Evolutionary conservation across 768 basidiomycete genomes (phyloP), one percentile per base, ranked within the genome.

Genomic region (Coprinellus micaceus): DNA sequence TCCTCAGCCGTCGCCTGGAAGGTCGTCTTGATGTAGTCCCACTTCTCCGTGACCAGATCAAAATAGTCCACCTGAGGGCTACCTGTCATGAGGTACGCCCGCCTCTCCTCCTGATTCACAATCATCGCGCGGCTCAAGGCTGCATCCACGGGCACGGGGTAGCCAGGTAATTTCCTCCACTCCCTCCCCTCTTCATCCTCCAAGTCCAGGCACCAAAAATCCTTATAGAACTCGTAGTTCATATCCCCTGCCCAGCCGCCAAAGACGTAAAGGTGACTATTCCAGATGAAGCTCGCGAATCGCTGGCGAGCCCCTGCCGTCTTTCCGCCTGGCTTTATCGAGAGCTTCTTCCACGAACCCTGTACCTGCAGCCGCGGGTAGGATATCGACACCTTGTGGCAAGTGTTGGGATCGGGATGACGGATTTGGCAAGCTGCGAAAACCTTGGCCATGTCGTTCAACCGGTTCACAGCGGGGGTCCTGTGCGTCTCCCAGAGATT

Each of bases 51-150:
- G 17, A 51, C 56, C 15, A 78, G 70, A 56, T 78, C 73, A 54
- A 75, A 73, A 57, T 60, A 70, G 36, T 71, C 70, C 46, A 76
- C 46, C 0, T 55, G 53, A 0, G 59, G 59, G 3, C 57, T 51
- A 2, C 75, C 75, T 10, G 62, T 66, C 64, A 74, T 76, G 37
- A 75, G 65, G 53, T 75, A 71, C 1, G 73, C 76, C 44, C 64
- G 66, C 40, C 67, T 61, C 11, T 67, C 59, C 49, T 74, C 60
- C 2, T 69, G 57, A 49, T 58, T 6, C 5, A 43, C 40, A 7
- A 43, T 17, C 40, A 43, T 43, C 17, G 33, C 6, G 13, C 7
- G 7, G 33, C 33, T 33, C 33, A 33, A 13, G 33, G 13, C 13
- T 13, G 33, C 40, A 7, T 19, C 21, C 39, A 55, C 17, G 15